phyloP scores from a whole-genome alignment of 2,329 filamentous ascomycete species.

The Colletotrichum plurivorum region DNA sequence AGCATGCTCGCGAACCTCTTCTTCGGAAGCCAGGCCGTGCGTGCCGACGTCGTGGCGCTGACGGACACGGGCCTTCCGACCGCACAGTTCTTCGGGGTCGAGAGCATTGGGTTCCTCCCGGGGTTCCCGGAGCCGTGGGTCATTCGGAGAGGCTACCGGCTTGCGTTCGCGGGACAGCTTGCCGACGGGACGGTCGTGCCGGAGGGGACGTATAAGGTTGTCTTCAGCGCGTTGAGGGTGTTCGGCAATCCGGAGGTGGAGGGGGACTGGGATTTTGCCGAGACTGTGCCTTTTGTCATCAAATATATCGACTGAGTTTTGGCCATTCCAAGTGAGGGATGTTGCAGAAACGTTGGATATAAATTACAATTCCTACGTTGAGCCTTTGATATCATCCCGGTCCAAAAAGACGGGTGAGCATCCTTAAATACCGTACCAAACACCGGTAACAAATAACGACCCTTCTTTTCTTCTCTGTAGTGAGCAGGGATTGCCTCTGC shows the following conservation, averaged over 20 bases:
- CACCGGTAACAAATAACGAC: no score
- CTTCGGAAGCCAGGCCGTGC: conserved; percentile 40
- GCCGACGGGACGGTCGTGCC: conserved; percentile 44
- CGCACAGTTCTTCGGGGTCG: conserved; percentile 38
- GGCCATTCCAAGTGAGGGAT: no score
- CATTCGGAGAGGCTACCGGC: conserved; percentile 5
- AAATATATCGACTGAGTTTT: background rate
- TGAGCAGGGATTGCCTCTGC: no score
- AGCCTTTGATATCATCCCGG: no score
- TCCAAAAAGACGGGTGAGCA: no score
- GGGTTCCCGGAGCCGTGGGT: conserved; percentile 37
- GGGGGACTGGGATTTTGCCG: conserved; percentile 19
- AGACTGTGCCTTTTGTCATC: conserved; percentile 14
- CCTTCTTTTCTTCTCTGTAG: no score
- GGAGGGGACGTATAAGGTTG: conserved; percentile 45
- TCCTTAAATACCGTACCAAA: no score
- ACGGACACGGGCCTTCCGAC: conserved; percentile 17
- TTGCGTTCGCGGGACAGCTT: conserved; percentile 41
- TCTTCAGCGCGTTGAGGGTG: conserved; percentile 43
- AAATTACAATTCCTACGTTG: no score
- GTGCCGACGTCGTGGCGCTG: conserved; percentile 43
- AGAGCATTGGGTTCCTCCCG: conserved; percentile 42
- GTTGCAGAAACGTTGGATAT: no score
- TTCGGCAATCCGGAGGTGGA: conserved; percentile 43
- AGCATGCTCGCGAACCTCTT: conserved; percentile 11